Evolutionary conservation across 208 protist genomes (phyloP).

Genomic region (Strigomonas galati): DNA sequence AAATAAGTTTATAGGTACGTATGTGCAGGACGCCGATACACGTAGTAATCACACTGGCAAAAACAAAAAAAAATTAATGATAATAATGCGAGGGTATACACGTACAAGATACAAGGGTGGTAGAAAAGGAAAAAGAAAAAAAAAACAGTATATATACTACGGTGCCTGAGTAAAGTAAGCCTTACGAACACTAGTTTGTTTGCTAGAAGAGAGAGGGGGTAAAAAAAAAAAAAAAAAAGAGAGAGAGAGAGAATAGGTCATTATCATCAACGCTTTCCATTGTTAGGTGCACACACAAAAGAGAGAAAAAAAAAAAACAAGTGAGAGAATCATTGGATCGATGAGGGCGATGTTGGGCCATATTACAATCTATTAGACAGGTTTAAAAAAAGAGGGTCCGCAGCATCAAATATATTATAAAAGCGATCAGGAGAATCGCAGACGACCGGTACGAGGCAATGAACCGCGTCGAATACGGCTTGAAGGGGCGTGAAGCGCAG

Average conservation of each 20-base stretch:
- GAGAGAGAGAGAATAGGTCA: too few relatives aligned
- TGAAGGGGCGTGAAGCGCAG: conserved; percentile 75
- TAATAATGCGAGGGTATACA: background rate
- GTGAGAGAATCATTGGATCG: background rate
- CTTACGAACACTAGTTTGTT: too few relatives aligned
- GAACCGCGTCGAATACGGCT: conserved; percentile 41
- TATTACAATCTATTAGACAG: background rate
- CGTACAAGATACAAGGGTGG: background rate
- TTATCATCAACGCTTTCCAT: too few relatives aligned
- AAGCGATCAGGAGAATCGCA: conserved; percentile 22
- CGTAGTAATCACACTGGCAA: background rate
- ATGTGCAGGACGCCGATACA: background rate
- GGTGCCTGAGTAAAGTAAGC: too few relatives aligned
- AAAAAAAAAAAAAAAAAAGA: background rate
- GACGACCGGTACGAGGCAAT: conserved; percentile 64
- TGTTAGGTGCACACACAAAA: background rate
- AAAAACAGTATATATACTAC: conserved; percentile 17
- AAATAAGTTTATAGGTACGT: conserved; percentile 2
- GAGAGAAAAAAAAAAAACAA: conserved; percentile 15
- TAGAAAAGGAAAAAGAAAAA: conserved; percentile 13
- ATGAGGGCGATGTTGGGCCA: too few relatives aligned
- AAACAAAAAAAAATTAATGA: conserved; percentile 26
- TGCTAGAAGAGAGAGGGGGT: too few relatives aligned
- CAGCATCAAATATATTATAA: conserved; percentile 18
- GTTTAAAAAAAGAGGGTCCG: conserved; percentile 5